Percentiles rank a stretch among this genome's conserved stretches.
These are phyloP conservation scores for Spathaspora sp. DNA, from an alignment of 1,139 yeast genomes.

Conservation along the genomic window DNA sequence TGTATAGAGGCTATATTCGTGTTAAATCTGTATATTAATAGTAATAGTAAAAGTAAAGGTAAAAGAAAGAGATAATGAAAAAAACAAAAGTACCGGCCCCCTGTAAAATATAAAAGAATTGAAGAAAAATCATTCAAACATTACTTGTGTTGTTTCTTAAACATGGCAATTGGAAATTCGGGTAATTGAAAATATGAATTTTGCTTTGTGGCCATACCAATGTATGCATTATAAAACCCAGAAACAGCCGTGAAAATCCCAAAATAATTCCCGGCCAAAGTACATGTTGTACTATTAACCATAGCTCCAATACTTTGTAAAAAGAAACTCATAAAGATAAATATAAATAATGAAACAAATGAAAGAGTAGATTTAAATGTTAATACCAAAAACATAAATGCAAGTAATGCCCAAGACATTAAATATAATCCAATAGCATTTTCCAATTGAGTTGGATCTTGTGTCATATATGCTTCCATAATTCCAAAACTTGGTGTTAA, in stretches of 20 bases:
- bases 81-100: conserved; percentile 3
- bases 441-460: conserved; percentile 24
- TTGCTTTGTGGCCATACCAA: conserved; percentile 67
- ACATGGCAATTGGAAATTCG: conserved; percentile 2
- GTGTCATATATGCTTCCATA: conserved; percentile 45
- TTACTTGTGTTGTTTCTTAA: neutral
- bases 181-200: conserved; percentile 50
- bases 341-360: conserved; percentile 29
- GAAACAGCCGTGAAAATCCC: conserved; percentile 55
- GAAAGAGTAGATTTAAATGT: conserved; percentile 40
- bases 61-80: neutral
- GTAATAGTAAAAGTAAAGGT: conserved; percentile 2
- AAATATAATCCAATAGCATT: conserved; percentile 39
- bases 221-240: conserved; percentile 47
- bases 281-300: conserved; percentile 26
- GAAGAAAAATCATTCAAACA: neutral
- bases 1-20: neutral
- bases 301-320: conserved; percentile 37
- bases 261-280: conserved; percentile 68
- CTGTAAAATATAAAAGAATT: neutral
- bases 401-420: conserved; percentile 41
- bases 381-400: conserved; percentile 32
- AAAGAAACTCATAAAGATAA: conserved; percentile 32
- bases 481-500: conserved; percentile 46
- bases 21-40: conserved; percentile 5